Evolutionary conservation across 495 filamentous ascomycete species (phyloP), one percentile per base, ranked within the genome.

Genomic region (Neurospora discreta): DNA sequence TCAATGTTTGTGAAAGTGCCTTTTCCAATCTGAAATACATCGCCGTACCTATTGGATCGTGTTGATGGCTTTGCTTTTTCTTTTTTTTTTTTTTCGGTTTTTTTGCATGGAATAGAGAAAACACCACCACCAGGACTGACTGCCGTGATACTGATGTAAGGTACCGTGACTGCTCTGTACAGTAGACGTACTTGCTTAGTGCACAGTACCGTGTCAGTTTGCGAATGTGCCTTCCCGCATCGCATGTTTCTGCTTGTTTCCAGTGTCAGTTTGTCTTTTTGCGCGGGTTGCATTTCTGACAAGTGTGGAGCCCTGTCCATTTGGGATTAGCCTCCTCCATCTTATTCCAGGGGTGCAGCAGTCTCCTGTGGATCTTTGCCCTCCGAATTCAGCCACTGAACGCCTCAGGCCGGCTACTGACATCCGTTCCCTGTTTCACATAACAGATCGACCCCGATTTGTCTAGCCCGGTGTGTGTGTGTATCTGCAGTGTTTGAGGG

Each of bases 351-450:
- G 46, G 46, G 46, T 58, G 11, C 46, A 42, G 38, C 38, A 69
- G 26, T 13, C n/a, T 40, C 39, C 39, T 40, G 68, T 42, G 68
- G 39, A 70, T 42, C 42, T 23, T 70, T 26, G 15, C 18, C 30
- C 20, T 39, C 3, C 1, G 33, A 18, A 15, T 39, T 73, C 43
- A 42, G 70, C 73, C 67, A 74, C 44, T 72, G 8, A 65, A 70
- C 40, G 43, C 11, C 42, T n/a, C 42, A 15, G 23, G 38, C 20
- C 23, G 46, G 46, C 20, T 41, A 40, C 23, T 11, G 43, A 36
- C 52, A 69, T 30, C 20, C 20, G 42, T 69, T 71, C 44, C 71
- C 65, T 69, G 73, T 75, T 75, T 75, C 73, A 75, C 65, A 30
- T 26, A 58, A 58, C 20, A 58, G 46, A 58, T 58, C 20, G 46